Conservation (phyloP, 768 basidiomycete species). For the Daedaleopsis nitida region DNA sequence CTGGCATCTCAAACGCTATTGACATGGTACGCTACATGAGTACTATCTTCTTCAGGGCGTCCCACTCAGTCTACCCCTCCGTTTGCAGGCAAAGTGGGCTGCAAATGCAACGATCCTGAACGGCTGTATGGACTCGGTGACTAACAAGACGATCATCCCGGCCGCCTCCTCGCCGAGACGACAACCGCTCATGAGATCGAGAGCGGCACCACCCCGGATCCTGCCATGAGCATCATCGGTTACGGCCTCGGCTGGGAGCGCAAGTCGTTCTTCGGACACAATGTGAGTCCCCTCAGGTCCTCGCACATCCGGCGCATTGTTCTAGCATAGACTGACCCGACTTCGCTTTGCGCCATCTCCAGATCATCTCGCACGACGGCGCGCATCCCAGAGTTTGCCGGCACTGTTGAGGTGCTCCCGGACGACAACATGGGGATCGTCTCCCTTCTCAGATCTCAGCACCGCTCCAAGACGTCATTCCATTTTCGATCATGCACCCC, state of each 20-base stretch:
- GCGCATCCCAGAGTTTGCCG: slow-evolving; percentile 36
- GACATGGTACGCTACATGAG: slow-evolving; percentile 40
- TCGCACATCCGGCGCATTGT: too few species aligned
- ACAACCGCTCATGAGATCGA: slow-evolving; percentile 36
- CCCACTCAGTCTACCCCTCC: too few species aligned
- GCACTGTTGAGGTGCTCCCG: slow-evolving; percentile 37
- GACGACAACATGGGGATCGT: slow-evolving; percentile 38
- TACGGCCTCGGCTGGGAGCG: slow-evolving; percentile 50
- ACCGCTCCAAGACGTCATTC: neutral
- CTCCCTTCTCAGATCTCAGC: slow-evolving; percentile 18
- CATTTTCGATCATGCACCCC: slow-evolving; percentile 8
- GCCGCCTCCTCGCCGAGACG: slow-evolving; percentile 29
- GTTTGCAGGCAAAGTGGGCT: slow-evolving; percentile 42
- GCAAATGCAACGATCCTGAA: slow-evolving; percentile 37
- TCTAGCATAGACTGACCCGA: neutral
- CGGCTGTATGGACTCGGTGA: slow-evolving; percentile 32
- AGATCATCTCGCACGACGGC: slow-evolving; percentile 41
- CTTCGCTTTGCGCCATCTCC: neutral
- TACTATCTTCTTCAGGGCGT: neutral
- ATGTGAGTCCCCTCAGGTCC: slow-evolving; percentile 31
- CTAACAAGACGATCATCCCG: slow-evolving; percentile 38
- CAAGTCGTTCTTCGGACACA: slow-evolving; percentile 40
- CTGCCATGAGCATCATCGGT: slow-evolving; percentile 32
- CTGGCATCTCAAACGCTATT: slow-evolving; percentile 39
- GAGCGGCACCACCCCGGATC: slow-evolving; percentile 6